These are phyloP conservation scores for Mycocentrospora acerina DNA, from an alignment of 2,329 filamentous ascomycete species.

Conservation along the genomic window DNA sequence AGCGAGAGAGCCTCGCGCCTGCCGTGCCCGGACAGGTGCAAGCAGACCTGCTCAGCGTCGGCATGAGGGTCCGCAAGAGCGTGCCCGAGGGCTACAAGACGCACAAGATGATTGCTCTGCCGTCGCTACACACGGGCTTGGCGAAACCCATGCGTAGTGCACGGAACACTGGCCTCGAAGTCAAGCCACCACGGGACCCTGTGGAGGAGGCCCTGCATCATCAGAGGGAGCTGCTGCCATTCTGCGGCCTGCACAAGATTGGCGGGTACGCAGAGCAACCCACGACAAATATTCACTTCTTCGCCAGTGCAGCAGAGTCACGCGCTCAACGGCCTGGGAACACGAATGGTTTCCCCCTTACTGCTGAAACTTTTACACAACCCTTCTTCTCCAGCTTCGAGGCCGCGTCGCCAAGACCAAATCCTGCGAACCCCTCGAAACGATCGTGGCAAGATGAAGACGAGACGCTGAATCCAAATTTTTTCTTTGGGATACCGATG, in stretches of 20 bases:
- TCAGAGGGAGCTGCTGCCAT: conserved; percentile 69
- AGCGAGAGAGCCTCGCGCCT: conserved; percentile 41
- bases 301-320: conserved; percentile 40
- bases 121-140: conserved; percentile 28
- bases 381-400: conserved; percentile 36
- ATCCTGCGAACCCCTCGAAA: conserved; percentile 42
- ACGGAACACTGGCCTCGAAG: conserved; percentile 15
- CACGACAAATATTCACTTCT: conserved; percentile 37
- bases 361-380: conserved; percentile 35
- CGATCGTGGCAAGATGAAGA: conserved; percentile 46
- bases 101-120: conserved; percentile 43
- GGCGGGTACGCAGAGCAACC: conserved; percentile 68
- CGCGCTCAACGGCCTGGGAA: conserved; percentile 29
- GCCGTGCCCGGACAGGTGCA: conserved; percentile 67
- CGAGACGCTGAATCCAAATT: conserved; percentile 26
- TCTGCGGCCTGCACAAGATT: conserved; percentile 76
- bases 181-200: conserved; percentile 25
- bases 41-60: conserved; percentile 82
- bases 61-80: conserved; percentile 91
- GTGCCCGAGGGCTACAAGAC: conserved; percentile 95
- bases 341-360: conserved; percentile 33
- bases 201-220: conserved; percentile 28
- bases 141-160: conserved; percentile 12
- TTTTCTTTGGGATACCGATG: conserved; percentile 27
- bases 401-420: conserved; percentile 22